These are phyloP conservation scores for Fusarium siculi DNA, from an alignment of 2,329 filamentous ascomycete species.

Conservation along the genomic window DNA sequence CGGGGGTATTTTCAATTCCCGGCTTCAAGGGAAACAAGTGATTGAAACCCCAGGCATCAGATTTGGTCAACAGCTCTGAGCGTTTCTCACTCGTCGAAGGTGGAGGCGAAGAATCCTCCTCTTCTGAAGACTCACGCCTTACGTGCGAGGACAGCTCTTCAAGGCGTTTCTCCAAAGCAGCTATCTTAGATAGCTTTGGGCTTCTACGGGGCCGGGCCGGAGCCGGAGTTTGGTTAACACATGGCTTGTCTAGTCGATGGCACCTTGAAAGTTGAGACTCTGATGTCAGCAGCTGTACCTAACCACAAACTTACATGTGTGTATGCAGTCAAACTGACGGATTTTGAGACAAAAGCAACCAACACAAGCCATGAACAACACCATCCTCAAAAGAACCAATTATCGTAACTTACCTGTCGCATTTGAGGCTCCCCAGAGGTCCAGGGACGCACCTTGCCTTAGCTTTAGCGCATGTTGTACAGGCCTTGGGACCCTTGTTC, in stretches of 20 bases:
- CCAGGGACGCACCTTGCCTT: conserved; percentile 62
- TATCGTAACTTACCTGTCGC: conserved; percentile 56
- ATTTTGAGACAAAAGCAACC: background rate
- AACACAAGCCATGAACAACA: background rate
- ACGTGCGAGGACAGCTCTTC: conserved; percentile 61
- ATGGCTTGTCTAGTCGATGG: conserved; percentile 59
- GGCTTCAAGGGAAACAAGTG: conserved; percentile 51
- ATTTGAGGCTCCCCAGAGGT: conserved; percentile 53
- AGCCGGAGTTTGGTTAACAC: conserved; percentile 59
- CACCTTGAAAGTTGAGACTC: conserved; percentile 50
- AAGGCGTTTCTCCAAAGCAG: conserved; percentile 62
- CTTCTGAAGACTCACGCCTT: conserved; percentile 41
- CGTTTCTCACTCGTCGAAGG: conserved; percentile 11
- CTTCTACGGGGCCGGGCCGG: conserved; percentile 59
- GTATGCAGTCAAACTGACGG: background rate
- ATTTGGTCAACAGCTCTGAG: conserved; percentile 10
- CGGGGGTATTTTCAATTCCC: conserved; percentile 2
- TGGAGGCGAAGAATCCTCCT: conserved; percentile 9
- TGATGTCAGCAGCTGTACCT: conserved; percentile 23
- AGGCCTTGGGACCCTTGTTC: conserved; percentile 60
- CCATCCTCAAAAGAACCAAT: conserved; percentile 12
- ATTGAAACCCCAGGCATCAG: conserved; percentile 40
- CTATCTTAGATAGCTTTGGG: conserved; percentile 59
- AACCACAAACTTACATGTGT: conserved; percentile 3
- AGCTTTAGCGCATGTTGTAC: conserved; percentile 62